phyloP scores from a whole-genome alignment of 495 filamentous ascomycete species.

The Hypoxylon trugodes region DNA sequence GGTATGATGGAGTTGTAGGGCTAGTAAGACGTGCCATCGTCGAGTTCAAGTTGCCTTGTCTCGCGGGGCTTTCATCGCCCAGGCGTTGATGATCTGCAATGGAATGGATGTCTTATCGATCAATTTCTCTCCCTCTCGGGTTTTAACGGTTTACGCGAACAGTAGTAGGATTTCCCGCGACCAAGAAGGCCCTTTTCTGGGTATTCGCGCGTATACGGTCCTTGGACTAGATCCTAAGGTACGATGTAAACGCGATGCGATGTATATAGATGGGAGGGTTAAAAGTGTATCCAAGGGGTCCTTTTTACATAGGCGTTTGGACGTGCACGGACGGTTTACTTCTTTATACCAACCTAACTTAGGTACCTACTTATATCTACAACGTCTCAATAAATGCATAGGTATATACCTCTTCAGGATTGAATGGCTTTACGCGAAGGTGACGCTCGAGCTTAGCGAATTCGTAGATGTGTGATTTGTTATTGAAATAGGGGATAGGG shows the following conservation, averaged over 20 bases:
- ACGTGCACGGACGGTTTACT: too few species aligned
- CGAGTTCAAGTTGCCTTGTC: not conserved
- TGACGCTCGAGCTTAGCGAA: too few species aligned
- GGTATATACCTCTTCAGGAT: too few species aligned
- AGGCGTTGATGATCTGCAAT: not conserved
- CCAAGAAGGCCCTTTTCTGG: not conserved
- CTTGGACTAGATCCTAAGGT: not conserved
- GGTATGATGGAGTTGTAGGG: conserved; percentile 2
- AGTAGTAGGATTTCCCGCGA: not conserved
- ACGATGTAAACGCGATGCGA: too few species aligned
- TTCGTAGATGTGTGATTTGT: too few species aligned
- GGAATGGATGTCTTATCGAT: not conserved
- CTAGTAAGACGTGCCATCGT: conserved; percentile 6
- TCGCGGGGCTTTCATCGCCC: not conserved
- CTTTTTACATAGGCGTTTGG: not conserved
- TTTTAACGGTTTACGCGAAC: too few species aligned
- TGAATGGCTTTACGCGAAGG: too few species aligned
- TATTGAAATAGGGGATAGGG: too few species aligned
- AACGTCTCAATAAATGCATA: too few species aligned
- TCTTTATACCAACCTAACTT: too few species aligned
- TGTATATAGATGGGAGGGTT: conserved; percentile 1
- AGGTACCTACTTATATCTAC: too few species aligned
- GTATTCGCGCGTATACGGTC: not conserved
- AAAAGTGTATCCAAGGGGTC: not conserved
- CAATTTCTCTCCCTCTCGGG: not conserved